Base-by-base conservation (phyloP, 2,329 filamentous ascomycete species). In the Stemphylium vesicarium region DNA sequence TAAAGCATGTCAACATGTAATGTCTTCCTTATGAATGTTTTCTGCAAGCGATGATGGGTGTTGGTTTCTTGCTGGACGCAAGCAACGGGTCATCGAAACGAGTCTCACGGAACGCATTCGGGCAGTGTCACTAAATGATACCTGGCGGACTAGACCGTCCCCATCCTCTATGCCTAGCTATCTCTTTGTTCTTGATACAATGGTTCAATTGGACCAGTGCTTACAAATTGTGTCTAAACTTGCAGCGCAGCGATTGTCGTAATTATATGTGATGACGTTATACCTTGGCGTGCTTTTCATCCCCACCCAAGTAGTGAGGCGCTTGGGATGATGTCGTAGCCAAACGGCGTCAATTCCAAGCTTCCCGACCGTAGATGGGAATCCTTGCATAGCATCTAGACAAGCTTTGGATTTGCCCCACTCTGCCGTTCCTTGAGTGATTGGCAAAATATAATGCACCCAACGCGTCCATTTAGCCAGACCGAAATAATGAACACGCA, bases 51-150 rank as follows among this genome's bases (percentile, higher is more conserved):
- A 57, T 33, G 51, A 56, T 33, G 51, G 40, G 48, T 58, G 35
- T 56, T 49, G 54, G 55, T 53, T 58, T 55, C 44, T 43, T 38
- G 50, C 47, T 63, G 43, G 65, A 51, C 66, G 64, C 69, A 59
- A 61, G 45, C 22, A 54, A 67, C 49, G 59, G 61, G 56, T 63
- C 59, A 64, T 59, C 62, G 59, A 61, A 62, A 55, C 56, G 52
- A 58, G 56, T 46, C 49, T 53, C 57, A 63, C 47, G 57, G 60
- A 58, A 50, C 53, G 63, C 62, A 59, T 59, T 59, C 51, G 55
- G 50, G 52, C 62, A 62, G 54, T 55, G 60, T 70, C 60, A 72
- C 67, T 65, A 71, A 69, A 66, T 72, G 72, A 75, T 75, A 75
- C 72, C 72, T 74, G 69, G 67, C 69, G 70, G 67, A 62, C 56